These are phyloP conservation scores for Aspergillus hortae DNA, from an alignment of 2,329 filamentous ascomycete genomes.

Conservation along the genomic window DNA sequence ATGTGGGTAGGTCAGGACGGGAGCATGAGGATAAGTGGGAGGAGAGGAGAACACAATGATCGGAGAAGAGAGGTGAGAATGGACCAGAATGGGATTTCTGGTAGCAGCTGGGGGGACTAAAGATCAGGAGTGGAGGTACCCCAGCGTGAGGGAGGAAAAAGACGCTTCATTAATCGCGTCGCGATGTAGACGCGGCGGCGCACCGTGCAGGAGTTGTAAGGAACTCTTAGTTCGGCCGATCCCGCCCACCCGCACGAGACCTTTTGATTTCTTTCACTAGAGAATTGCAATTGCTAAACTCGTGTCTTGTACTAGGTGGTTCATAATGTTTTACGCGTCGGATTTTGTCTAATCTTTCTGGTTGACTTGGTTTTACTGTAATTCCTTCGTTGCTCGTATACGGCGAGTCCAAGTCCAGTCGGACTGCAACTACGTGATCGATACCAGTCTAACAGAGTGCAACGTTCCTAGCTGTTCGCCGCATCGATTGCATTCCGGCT, in stretches of 20 bases:
- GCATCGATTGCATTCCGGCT: not conserved
- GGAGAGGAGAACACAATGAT: not conserved
- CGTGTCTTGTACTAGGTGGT: no score
- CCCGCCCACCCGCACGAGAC: conserved; percentile 6
- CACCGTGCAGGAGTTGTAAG: conserved; percentile 7
- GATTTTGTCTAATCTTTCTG: no score
- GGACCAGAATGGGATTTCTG: not conserved
- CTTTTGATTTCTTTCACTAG: not conserved
- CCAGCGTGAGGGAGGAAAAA: conserved; percentile 21
- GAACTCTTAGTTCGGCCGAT: conserved; percentile 4
- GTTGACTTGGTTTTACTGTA: no score
- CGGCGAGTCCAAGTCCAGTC: no score
- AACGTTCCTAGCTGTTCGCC: not conserved
- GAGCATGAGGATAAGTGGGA: conserved; percentile 8
- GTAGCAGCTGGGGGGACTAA: conserved; percentile 10
- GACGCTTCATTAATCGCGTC: conserved; percentile 25
- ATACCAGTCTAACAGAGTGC: no score
- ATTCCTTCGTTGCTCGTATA: no score
- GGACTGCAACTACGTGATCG: no score
- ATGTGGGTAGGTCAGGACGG: conserved; percentile 15
- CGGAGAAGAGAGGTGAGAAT: not conserved
- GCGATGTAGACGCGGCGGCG: conserved; percentile 31
- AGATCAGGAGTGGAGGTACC: conserved; percentile 10
- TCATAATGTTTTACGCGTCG: no score
- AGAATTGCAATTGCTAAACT: not conserved